These are phyloP conservation scores for Crithidia fasciculata DNA, from an alignment of 208 protist genomes.

Conservation along the genomic window DNA sequence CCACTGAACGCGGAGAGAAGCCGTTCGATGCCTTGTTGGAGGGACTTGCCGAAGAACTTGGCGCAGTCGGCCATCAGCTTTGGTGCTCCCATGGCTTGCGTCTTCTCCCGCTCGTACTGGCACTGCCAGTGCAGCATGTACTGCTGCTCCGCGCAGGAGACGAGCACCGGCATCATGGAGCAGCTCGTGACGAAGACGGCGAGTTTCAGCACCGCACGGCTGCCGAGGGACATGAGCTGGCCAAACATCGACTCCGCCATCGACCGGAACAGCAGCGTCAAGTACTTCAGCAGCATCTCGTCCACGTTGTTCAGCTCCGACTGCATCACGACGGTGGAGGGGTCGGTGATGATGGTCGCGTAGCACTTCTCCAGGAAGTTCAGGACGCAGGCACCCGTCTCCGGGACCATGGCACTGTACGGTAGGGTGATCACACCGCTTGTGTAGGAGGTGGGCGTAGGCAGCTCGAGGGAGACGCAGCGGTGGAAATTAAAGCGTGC, in stretches of 20 bases:
- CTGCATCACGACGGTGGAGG: conserved; percentile 63
- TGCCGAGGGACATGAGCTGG: conserved; percentile 61
- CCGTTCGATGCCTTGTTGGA: conserved; percentile 81
- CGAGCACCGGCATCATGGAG: conserved; percentile 76
- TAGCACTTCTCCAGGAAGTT: conserved; percentile 78
- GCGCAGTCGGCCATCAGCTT: conserved; percentile 70
- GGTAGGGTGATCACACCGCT: conserved; percentile 62
- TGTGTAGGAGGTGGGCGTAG: conserved; percentile 55
- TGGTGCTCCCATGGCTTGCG: conserved; percentile 71
- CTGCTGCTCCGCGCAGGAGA: conserved; percentile 88
- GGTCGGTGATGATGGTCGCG: conserved; percentile 71
- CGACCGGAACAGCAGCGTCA: conserved; percentile 87
- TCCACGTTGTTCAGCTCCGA: conserved; percentile 92
- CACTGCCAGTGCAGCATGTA: conserved; percentile 84
- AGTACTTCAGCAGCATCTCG: conserved; percentile 91
- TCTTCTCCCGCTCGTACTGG: conserved; percentile 59
- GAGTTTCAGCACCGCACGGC: conserved; percentile 64
- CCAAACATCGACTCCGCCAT: conserved; percentile 73
- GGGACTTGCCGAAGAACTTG: conserved; percentile 67
- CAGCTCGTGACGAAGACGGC: conserved; percentile 83
- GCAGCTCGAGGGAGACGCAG: conserved; percentile 69
- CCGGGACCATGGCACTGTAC: conserved; percentile 74
- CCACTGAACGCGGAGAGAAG: conserved; percentile 65
- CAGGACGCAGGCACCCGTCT: conserved; percentile 61
- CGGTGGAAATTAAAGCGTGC: conserved; percentile 67